Conservation (phyloP, 2,329 filamentous ascomycete genomes). For the Aspergillus viridinutans region DNA sequence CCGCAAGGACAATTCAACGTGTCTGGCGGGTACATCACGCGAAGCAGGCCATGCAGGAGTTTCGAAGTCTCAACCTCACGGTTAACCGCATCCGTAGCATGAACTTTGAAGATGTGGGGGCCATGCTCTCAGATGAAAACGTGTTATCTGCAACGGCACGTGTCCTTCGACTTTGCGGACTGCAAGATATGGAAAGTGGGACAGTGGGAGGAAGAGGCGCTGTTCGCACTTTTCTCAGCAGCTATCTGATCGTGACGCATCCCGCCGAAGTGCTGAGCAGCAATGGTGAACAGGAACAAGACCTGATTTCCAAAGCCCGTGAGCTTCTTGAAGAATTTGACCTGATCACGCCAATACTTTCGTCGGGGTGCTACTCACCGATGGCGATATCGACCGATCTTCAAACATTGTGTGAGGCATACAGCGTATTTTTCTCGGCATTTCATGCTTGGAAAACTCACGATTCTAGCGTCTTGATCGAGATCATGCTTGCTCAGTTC, state of each 20-base stretch:
- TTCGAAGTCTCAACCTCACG: constrained; percentile 49
- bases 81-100: constrained; percentile 50
- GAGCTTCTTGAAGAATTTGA: constrained; percentile 57
- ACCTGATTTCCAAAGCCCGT: constrained; percentile 57
- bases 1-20: constrained; percentile 55
- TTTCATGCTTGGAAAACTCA: constrained; percentile 64
- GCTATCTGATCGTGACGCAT: constrained; percentile 60
- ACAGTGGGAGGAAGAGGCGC: constrained; percentile 47
- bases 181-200: constrained; percentile 50
- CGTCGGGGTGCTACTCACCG: constrained; percentile 37
- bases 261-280: constrained; percentile 57
- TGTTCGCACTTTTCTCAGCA: constrained; percentile 60
- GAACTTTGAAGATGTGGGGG: constrained; percentile 57
- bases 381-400: constrained; percentile 44
- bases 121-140: constrained; percentile 50
- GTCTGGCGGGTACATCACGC: constrained; percentile 53
- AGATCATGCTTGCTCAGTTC: constrained; percentile 64
- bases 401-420: constrained; percentile 51
- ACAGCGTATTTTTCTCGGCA: constrained; percentile 57
- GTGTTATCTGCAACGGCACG: constrained; percentile 52
- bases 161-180: constrained; percentile 53
- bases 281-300: constrained; percentile 59
- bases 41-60: constrained; percentile 48
- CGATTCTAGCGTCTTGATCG: constrained; percentile 58
- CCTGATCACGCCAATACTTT: constrained; percentile 47